These are phyloP conservation scores for Crithidia mellificae DNA, from an alignment of 208 protist genomes.

Conservation along the genomic window DNA sequence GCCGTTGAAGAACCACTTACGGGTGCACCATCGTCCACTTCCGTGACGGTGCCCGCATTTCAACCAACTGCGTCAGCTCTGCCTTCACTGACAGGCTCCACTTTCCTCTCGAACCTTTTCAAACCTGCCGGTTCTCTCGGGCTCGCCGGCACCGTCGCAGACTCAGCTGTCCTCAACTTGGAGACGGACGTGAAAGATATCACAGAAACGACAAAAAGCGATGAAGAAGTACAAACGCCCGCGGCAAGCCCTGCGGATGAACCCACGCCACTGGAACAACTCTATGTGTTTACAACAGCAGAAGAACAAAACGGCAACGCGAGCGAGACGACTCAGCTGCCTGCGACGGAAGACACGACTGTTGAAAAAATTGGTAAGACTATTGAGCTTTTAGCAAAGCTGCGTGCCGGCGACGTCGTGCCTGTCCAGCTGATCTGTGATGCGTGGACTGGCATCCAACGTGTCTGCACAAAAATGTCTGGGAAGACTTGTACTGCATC, in stretches of 20 bases:
- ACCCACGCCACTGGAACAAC: constrained; percentile 8
- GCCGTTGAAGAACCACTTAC: background rate
- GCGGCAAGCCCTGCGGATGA: no score
- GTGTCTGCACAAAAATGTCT: background rate
- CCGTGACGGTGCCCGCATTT: no score
- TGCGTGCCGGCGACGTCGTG: constrained; percentile 12
- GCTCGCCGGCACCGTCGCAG: background rate
- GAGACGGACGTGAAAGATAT: background rate
- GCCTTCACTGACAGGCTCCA: background rate
- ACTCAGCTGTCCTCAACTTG: background rate
- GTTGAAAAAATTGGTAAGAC: background rate
- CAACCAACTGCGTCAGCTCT: no score
- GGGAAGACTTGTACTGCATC: no score
- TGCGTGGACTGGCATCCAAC: background rate
- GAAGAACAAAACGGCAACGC: no score
- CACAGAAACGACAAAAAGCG: background rate
- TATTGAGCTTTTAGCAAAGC: constrained; percentile 6
- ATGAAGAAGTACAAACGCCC: background rate
- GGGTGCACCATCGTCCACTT: no score
- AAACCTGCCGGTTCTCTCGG: constrained; percentile 1
- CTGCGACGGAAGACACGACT: background rate
- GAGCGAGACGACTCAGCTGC: no score
- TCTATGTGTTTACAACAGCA: no score
- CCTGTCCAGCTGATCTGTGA: constrained; percentile 3
- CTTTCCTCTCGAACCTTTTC: background rate